Conservation (phyloP, 2,329 filamentous ascomycete species). For the Paecilomyces sp. region DNA sequence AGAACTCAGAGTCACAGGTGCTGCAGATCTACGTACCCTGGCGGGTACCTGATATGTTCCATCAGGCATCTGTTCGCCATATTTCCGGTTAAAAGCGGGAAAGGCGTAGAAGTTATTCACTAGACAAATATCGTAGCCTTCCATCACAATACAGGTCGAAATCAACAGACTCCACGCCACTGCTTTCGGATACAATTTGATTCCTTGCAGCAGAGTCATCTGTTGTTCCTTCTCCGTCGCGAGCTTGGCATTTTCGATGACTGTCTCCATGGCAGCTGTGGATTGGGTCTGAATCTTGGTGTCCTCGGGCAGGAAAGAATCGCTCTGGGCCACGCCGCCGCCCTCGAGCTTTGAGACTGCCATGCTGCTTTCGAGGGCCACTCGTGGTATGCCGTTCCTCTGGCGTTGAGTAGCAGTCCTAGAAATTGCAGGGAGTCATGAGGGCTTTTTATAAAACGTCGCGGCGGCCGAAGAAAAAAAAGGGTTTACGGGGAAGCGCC, state of each 20-base stretch:
- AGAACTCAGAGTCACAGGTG: slow-evolving; percentile 1
- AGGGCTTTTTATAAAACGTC: too few species aligned
- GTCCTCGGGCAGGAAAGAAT: too few species aligned
- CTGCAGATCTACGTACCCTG: slow-evolving; percentile 18
- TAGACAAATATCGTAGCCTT: slow-evolving; percentile 76
- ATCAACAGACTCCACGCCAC: slow-evolving; percentile 77
- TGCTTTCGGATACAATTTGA: slow-evolving; percentile 80
- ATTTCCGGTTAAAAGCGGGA: slow-evolving; percentile 34
- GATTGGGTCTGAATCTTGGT: slow-evolving; percentile 3
- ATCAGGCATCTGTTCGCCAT: slow-evolving; percentile 24
- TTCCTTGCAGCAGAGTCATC: slow-evolving; percentile 68
- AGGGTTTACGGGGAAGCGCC: too few species aligned
- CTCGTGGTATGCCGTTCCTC: too few species aligned
- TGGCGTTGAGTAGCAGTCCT: too few species aligned
- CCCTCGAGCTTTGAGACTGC: too few species aligned
- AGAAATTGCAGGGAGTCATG: too few species aligned
- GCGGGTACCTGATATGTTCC: slow-evolving; percentile 34
- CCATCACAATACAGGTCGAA: slow-evolving; percentile 88
- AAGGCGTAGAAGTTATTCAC: slow-evolving; percentile 70
- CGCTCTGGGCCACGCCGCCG: too few species aligned
- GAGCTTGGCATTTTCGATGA: slow-evolving; percentile 34
- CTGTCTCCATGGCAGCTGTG: slow-evolving; percentile 19
- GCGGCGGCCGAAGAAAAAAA: too few species aligned
- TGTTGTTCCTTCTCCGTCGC: slow-evolving; percentile 46
- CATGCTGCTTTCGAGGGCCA: too few species aligned